Evolutionary conservation across 23 red algal genomes (phyloP), one percentile per base, ranked within the genome.

Genomic region (Cyanidioschyzon merolae): DNA sequence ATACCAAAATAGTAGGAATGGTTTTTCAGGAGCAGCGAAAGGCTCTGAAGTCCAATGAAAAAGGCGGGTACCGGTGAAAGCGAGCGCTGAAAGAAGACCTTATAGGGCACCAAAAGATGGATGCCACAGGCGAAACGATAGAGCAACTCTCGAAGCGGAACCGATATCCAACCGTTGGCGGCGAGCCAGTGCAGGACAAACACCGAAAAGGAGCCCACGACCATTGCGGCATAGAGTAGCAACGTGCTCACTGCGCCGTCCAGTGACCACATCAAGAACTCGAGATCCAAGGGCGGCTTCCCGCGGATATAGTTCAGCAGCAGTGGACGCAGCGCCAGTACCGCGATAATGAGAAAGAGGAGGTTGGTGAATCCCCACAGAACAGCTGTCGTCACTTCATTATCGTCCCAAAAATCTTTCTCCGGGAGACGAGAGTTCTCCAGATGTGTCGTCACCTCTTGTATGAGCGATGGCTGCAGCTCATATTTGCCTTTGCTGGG

Each of bases 61-160:
- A 81, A 81, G 1, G 78, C 40, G 32, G 78, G 78, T 41, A 81
- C 78, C 24, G 78, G 78, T 34, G 78, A 81, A 2, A 81, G 78
- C 68, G 36, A 3, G 35, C 54, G 40, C 12, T 68, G 37, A 18
- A 38, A 31, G 25, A 81, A 71, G 34, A 67, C 59, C 38, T 81
- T 81, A 50, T 40, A 81, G 12, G 78, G 78, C 12, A 81, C 59
- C 38, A 81, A 27, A 2, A 81, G 37, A 39, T 71, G 38, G 2
- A 81, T 32, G n/a, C 59, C 58, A 34, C 45, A 81, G 41, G 68
- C 68, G 25, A 81, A 39, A n/a, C 78, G 78, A 57, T 71, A 81
- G 7, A 81, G 68, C 78, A 81, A 32, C 37, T 81, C 78, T 18
- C 34, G 34, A 0, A 81, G 78, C 38, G 58, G 78, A 1, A 39